Evolutionary conservation across 2,329 filamentous ascomycete species (phyloP).

Genomic region (Colletotrichum tropicicola): DNA sequence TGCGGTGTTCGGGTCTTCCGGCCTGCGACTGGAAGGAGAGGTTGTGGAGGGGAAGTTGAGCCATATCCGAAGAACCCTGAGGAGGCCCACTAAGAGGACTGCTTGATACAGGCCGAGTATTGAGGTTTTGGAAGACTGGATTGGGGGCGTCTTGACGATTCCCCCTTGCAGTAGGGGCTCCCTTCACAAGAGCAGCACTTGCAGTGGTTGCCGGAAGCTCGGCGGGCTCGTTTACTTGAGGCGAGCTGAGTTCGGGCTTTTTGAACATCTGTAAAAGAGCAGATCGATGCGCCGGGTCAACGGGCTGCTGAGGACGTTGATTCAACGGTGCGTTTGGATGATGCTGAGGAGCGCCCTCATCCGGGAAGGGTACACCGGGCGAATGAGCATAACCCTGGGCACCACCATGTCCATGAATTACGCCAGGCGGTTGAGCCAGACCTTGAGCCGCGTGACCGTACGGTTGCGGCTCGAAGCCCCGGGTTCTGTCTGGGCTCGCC

Average conservation of each 20-base stretch:
- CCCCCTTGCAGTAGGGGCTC: not conserved
- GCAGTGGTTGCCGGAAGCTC: slow-evolving; percentile 26
- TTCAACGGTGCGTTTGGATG: not conserved
- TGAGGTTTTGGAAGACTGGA: slow-evolving; percentile 8
- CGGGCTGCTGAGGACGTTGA: slow-evolving; percentile 39
- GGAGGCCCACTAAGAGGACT: slow-evolving; percentile 26
- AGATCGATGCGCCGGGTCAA: slow-evolving; percentile 49
- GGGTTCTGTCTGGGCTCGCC: not conserved
- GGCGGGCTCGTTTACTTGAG: slow-evolving; percentile 5
- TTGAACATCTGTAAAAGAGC: slow-evolving; percentile 65
- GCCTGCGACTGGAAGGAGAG: slow-evolving; percentile 15
- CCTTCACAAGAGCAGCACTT: slow-evolving; percentile 17
- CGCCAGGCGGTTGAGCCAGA: not conserved
- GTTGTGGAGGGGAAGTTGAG: slow-evolving; percentile 4
- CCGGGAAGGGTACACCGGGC: not conserved
- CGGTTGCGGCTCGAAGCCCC: no score
- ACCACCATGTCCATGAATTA: not conserved
- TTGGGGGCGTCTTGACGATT: not conserved
- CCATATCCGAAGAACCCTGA: not conserved
- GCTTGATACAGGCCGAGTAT: slow-evolving; percentile 17
- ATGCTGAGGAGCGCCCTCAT: not conserved
- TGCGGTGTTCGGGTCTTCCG: not conserved
- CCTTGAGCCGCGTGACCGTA: not conserved
- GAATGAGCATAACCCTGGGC: not conserved
- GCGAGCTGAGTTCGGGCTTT: slow-evolving; percentile 40